phyloP scores from a whole-genome alignment of 2,329 filamentous ascomycete species.

The Lasiodiplodia theobromae region DNA sequence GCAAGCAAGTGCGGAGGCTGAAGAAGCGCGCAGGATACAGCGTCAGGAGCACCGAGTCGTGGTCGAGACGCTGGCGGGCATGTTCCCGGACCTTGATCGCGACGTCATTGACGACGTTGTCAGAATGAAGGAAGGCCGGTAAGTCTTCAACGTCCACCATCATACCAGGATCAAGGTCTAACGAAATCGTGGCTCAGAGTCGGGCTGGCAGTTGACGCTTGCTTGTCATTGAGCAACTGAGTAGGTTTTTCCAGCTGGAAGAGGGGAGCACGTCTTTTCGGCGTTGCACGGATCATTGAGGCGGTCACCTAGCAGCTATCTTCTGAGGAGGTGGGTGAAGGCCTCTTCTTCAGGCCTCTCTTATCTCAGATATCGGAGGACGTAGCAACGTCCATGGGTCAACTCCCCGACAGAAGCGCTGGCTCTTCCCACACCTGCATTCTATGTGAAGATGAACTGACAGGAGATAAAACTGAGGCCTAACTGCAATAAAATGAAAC shows the following conservation, averaged over 20 bases:
- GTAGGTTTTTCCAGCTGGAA: not conserved
- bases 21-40: slow-evolving; percentile 84
- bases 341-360: not conserved
- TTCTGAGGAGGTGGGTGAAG: not conserved
- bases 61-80: slow-evolving; percentile 90
- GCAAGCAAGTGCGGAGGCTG: slow-evolving; percentile 88
- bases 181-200: slow-evolving; percentile 41
- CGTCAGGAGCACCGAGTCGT: slow-evolving; percentile 86
- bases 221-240: slow-evolving; percentile 51
- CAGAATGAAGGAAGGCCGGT: slow-evolving; percentile 92
- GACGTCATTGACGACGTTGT: slow-evolving; percentile 98
- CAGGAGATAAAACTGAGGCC: no score
- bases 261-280: slow-evolving; percentile 1
- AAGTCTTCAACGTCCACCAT: slow-evolving; percentile 49
- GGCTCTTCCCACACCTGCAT: not conserved
- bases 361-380: not conserved
- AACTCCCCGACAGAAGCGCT: not conserved
- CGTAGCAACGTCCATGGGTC: not conserved
- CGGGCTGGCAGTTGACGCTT: slow-evolving; percentile 57
- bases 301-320: slow-evolving; percentile 1
- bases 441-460: not conserved
- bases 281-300: not conserved
- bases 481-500: not conserved
- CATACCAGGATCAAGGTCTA: not conserved
- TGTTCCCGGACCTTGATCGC: slow-evolving; percentile 95